These are phyloP conservation scores for Calcarisporium arbuscula DNA, from an alignment of 2,329 filamentous ascomycete species.

Conservation along the genomic window DNA sequence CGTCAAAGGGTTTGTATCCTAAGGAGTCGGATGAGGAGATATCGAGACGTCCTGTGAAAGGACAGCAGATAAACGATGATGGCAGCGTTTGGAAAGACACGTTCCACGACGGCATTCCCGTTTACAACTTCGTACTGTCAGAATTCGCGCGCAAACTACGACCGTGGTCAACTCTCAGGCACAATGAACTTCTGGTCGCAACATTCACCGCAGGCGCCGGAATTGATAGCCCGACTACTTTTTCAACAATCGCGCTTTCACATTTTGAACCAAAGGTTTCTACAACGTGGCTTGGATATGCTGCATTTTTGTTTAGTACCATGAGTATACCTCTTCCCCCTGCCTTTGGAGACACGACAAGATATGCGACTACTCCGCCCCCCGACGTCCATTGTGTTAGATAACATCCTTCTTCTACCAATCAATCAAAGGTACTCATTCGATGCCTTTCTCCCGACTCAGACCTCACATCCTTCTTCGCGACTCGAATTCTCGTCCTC, in stretches of 20 bases:
- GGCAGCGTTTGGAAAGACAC: conserved; percentile 64
- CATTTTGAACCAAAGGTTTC: conserved; percentile 88
- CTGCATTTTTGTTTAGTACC: conserved; percentile 77
- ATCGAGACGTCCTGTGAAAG: conserved; percentile 15
- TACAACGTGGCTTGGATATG: conserved; percentile 91
- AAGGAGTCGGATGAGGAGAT: conserved; percentile 52
- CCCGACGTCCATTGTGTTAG: conserved; percentile 70
- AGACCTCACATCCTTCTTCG: conserved; percentile 77
- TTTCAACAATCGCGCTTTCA: conserved; percentile 68
- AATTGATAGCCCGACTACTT: conserved; percentile 88
- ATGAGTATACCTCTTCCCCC: conserved; percentile 68
- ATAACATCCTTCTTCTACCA: conserved; percentile 79
- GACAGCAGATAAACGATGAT: conserved; percentile 37
- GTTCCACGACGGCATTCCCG: conserved; percentile 59
- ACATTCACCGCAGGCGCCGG: conserved; percentile 78
- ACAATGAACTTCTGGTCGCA: conserved; percentile 72
- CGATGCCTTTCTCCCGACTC: conserved; percentile 74
- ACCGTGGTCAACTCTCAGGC: conserved; percentile 74
- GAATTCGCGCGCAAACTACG: conserved; percentile 73
- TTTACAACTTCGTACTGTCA: conserved; percentile 74
- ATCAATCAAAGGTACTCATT: conserved; percentile 73
- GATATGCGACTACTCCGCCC: conserved; percentile 64
- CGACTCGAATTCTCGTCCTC: conserved; percentile 69
- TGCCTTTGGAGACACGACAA: conserved; percentile 61
- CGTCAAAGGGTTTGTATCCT: conserved; percentile 80